phyloP scores from a whole-genome alignment of 2,329 filamentous ascomycete genomes.

The Alternaria infectoria region DNA sequence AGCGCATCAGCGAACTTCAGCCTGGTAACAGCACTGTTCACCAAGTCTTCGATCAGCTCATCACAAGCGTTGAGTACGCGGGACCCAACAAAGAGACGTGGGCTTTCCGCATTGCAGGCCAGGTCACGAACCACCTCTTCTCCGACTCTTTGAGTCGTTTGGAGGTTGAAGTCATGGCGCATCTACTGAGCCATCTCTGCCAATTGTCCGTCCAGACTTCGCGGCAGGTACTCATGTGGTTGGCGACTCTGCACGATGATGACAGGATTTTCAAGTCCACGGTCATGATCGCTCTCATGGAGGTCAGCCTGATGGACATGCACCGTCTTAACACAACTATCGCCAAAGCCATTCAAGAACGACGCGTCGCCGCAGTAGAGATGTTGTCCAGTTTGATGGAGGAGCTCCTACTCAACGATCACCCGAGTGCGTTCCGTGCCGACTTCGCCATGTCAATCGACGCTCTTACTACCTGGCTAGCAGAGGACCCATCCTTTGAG shows the following conservation, averaged over 20 bases:
- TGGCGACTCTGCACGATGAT: conserved; percentile 61
- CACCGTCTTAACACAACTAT: conserved; percentile 67
- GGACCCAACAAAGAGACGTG: conserved; percentile 62
- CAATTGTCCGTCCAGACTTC: conserved; percentile 64
- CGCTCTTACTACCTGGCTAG: conserved; percentile 80
- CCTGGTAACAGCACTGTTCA: conserved; percentile 60
- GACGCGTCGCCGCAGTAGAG: conserved; percentile 74
- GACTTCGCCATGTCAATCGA: conserved; percentile 87
- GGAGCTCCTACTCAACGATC: conserved; percentile 77
- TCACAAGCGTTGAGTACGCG: conserved; percentile 60
- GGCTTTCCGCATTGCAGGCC: conserved; percentile 62
- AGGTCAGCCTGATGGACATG: conserved; percentile 66
- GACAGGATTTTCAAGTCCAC: conserved; percentile 66
- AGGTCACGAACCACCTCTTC: conserved; percentile 64
- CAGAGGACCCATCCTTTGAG: conserved; percentile 70
- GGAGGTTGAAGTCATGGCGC: conserved; percentile 68
- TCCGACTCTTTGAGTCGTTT: conserved; percentile 60
- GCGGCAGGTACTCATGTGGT: conserved; percentile 59
- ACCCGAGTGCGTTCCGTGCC: conserved; percentile 77
- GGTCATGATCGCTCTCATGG: conserved; percentile 66
- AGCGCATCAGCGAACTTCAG: conserved; percentile 63
- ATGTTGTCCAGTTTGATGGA: conserved; percentile 83
- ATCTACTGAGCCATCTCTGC: conserved; percentile 67
- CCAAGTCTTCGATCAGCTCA: conserved; percentile 63
- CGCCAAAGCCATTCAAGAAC: conserved; percentile 73